Conservation (phyloP, 2,329 filamentous ascomycete genomes). For the Didymella lethalis region DNA sequence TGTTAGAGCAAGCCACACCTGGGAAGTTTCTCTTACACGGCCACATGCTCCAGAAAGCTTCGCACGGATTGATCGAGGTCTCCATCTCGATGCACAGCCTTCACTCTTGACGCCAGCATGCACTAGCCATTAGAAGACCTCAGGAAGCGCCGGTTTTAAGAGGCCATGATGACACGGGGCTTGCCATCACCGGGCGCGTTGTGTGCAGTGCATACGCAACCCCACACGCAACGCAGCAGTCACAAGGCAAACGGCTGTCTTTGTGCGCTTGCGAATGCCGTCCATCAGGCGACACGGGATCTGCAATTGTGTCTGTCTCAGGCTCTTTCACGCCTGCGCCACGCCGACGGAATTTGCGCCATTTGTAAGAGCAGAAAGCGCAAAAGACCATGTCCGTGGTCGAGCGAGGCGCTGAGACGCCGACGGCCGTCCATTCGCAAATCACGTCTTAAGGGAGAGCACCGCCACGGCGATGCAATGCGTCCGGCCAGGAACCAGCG, state of each 20-base stretch:
- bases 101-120: slow-evolving; percentile 1
- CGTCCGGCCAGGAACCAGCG: slow-evolving; percentile 1
- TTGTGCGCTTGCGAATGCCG: neutral
- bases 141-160: slow-evolving; percentile 18
- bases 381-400: neutral
- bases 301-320: slow-evolving; percentile 5
- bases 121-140: slow-evolving; percentile 4
- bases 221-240: slow-evolving; percentile 13
- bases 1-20: neutral
- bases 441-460: slow-evolving; percentile 16
- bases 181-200: slow-evolving; percentile 6
- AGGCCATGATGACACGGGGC: slow-evolving; percentile 18
- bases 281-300: slow-evolving; percentile 1
- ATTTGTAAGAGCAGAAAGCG: neutral
- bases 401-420: neutral
- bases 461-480: slow-evolving; percentile 21
- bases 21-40: neutral
- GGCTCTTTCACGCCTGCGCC: slow-evolving; percentile 3
- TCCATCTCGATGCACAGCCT: neutral
- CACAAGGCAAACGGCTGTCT: slow-evolving; percentile 9
- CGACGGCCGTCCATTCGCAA: neutral
- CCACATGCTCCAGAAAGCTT: neutral
- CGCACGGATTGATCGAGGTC: neutral
- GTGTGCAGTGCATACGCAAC: slow-evolving; percentile 14
- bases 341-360: neutral